A percentile compares a stretch with the other conserved stretches of the same genome.
phyloP scores from a whole-genome alignment of 305 asterid species.

The Fraxinus platypoda region DNA sequence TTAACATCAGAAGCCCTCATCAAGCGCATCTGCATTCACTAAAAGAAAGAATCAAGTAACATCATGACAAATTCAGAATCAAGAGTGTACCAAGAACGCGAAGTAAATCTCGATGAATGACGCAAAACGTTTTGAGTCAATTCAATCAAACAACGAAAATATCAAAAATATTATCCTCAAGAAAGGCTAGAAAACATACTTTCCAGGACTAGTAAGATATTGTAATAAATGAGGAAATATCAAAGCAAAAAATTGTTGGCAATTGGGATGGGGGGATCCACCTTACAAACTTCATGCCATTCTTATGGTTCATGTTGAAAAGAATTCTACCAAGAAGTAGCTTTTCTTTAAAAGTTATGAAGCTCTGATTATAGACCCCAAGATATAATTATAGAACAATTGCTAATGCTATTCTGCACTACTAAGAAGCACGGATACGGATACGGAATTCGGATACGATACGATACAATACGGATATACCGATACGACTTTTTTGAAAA shows the following conservation, averaged over 20 bases:
- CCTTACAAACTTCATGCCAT: neutral
- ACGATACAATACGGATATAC: neutral
- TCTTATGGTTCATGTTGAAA: neutral
- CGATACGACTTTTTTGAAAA: neutral
- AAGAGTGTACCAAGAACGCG: slow-evolving; percentile 11
- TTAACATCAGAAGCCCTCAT: slow-evolving; percentile 94
- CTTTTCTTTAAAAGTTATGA: neutral
- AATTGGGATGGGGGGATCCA: neutral
- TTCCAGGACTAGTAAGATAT: neutral
- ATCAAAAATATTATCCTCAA: neutral
- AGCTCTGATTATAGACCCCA: neutral
- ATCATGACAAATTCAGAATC: slow-evolving; percentile 38
- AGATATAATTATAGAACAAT: neutral
- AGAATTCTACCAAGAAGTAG: neutral
- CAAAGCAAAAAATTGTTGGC: neutral
- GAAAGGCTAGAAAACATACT: neutral
- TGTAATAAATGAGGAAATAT: neutral
- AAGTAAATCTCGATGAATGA: neutral
- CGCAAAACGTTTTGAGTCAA: neutral
- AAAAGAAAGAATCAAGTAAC: slow-evolving; percentile 78
- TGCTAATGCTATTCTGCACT: neutral
- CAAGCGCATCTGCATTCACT: slow-evolving; percentile 99
- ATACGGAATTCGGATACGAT: neutral
- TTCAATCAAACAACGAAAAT: neutral
- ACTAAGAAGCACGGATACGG: neutral